A percentile compares a stretch with the other conserved stretches of the same genome.
Conservation (phyloP, 2,329 filamentous ascomycete genomes). For the Xenoacremonium recifei region DNA sequence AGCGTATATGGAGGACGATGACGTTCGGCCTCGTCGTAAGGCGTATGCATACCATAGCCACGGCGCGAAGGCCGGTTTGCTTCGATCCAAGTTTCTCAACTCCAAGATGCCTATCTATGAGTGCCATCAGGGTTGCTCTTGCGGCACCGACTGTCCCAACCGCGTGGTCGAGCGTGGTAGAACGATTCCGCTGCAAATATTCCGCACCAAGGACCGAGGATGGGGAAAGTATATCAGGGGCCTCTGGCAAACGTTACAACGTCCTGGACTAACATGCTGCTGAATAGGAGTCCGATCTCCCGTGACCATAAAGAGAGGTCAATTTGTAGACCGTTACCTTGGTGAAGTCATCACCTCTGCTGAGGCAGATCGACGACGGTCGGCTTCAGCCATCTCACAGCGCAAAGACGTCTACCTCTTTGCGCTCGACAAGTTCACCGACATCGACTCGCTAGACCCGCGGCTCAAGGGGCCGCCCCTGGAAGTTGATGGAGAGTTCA, state of each 20-base stretch:
- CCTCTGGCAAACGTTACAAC: no score
- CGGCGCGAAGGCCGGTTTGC: conserved; percentile 49
- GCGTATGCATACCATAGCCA: conserved; percentile 64
- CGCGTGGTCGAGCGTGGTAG: conserved; percentile 74
- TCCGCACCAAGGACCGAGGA: conserved; percentile 68
- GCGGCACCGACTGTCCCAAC: conserved; percentile 65
- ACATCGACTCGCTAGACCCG: conserved; percentile 54
- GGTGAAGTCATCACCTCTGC: conserved; percentile 65
- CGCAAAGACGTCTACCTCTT: conserved; percentile 80
- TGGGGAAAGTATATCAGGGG: conserved; percentile 58
- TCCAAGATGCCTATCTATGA: conserved; percentile 71
- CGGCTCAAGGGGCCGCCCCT: conserved; percentile 55
- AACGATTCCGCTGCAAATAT: conserved; percentile 70
- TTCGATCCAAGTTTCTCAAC: conserved; percentile 51
- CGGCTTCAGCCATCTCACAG: conserved; percentile 50
- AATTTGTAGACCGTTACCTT: conserved; percentile 79
- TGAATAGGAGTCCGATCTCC: conserved; percentile 64
- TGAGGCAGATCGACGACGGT: conserved; percentile 66
- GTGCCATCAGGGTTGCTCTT: conserved; percentile 71
- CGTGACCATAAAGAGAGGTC: conserved; percentile 64
- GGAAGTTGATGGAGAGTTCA: conserved; percentile 70
- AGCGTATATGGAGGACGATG: conserved; percentile 16
- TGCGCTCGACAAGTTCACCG: conserved; percentile 75
- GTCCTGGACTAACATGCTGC: no score
- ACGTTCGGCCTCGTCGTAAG: conserved; percentile 27